phyloP scores from a whole-genome alignment of 208 protist genomes.

The Trypanosomatidae sp. region DNA sequence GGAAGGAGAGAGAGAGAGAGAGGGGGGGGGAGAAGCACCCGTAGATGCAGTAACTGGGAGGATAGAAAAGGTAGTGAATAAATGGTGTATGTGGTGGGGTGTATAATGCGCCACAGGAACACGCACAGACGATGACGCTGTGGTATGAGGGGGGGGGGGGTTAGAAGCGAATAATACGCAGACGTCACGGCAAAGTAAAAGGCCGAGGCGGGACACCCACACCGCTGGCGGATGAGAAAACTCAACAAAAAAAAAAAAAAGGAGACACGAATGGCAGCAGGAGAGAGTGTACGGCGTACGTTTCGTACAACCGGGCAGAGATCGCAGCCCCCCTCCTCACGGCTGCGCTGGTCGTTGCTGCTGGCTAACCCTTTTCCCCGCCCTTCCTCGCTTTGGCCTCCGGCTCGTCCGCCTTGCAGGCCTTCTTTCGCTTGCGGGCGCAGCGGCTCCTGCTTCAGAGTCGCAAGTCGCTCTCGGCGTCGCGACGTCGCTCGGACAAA shows the following conservation, averaged over 20 bases:
- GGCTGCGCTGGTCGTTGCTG: background rate
- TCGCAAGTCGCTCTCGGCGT: background rate
- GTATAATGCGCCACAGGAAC: background rate
- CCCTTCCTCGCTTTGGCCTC: background rate
- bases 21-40: too few relatives aligned
- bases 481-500: background rate
- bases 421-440: background rate
- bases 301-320: background rate
- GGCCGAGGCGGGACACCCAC: too few relatives aligned
- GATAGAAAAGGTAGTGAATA: too few relatives aligned
- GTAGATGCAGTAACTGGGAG: too few relatives aligned
- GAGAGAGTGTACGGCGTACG: background rate
- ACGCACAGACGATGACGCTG: background rate
- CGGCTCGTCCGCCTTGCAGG: background rate
- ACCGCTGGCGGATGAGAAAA: too few relatives aligned
- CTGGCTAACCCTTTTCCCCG: background rate
- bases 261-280: background rate
- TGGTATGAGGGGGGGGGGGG: background rate
- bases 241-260: constrained; percentile 6
- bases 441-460: background rate
- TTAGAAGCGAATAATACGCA: background rate
- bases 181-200: too few relatives aligned
- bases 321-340: background rate
- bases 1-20: too few relatives aligned
- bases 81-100: background rate